Percentiles rank a stretch among this genome's conserved stretches.
These are phyloP conservation scores for Aspergillus sp. DNA, from an alignment of 2,329 filamentous ascomycete species.

Conservation along the genomic window DNA sequence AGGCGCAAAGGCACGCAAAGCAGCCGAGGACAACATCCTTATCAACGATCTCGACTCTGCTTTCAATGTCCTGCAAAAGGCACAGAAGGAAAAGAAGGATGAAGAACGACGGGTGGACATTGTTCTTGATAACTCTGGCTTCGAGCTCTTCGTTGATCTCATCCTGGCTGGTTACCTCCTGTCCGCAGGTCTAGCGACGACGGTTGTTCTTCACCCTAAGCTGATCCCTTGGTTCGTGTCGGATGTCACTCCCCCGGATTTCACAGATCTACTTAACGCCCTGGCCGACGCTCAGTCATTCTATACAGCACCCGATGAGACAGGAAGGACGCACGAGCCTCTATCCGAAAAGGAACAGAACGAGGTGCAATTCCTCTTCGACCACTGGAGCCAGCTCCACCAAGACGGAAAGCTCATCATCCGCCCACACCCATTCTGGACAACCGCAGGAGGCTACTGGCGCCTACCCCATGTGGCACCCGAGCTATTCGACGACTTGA, in stretches of 20 bases:
- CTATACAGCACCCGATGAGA: conserved; percentile 69
- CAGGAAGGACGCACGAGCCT: conserved; percentile 53
- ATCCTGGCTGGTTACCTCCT: conserved; percentile 88
- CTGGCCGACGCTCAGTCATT: conserved; percentile 74
- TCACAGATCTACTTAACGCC: conserved; percentile 72
- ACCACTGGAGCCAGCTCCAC: conserved; percentile 75
- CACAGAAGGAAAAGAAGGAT: conserved; percentile 57
- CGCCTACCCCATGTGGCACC: conserved; percentile 66
- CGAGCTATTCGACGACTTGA: conserved; percentile 69
- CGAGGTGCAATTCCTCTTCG: conserved; percentile 71
- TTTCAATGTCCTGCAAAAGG: conserved; percentile 64
- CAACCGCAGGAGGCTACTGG: conserved; percentile 82
- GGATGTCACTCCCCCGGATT: conserved; percentile 84
- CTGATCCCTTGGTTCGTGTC: conserved; percentile 98
- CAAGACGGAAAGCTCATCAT: conserved; percentile 78
- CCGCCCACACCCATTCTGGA: conserved; percentile 89
- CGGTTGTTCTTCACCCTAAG: conserved; percentile 86
- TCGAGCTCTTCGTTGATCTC: conserved; percentile 93
- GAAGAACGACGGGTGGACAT: conserved; percentile 79
- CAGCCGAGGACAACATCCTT: conserved; percentile 84
- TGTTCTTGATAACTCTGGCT: conserved; percentile 93
- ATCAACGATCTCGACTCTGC: conserved; percentile 75
- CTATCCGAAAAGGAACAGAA: conserved; percentile 64
- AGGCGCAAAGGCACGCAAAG: conserved; percentile 79
- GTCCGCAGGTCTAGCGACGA: conserved; percentile 76